Conservation (phyloP, 2,329 filamentous ascomycete genomes). For the Catunica adiposa region DNA sequence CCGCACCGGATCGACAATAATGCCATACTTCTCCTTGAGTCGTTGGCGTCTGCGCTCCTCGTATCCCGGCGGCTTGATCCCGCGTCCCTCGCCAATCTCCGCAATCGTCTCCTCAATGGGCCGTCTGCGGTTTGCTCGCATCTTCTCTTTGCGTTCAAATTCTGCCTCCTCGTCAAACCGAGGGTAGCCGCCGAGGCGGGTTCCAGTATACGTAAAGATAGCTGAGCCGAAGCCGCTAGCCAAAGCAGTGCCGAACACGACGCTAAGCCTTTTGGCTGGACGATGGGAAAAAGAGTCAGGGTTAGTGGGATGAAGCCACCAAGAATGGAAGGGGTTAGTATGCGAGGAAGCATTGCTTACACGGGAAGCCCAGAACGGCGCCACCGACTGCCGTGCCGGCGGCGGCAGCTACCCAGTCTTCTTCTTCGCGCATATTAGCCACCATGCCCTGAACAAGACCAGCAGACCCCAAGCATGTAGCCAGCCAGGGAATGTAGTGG, state of each 20-base stretch:
- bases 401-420: constrained; percentile 60
- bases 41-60: constrained; percentile 67
- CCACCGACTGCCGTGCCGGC: constrained; percentile 66
- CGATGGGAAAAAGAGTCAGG: constrained; percentile 5
- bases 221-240: constrained; percentile 40
- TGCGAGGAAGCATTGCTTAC: constrained; percentile 32
- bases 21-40: constrained; percentile 73
- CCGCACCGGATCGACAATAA: constrained; percentile 58
- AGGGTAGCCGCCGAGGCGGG: constrained; percentile 23
- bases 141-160: constrained; percentile 56
- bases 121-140: constrained; percentile 58
- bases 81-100: constrained; percentile 74
- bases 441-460: constrained; percentile 59
- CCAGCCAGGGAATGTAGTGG: constrained; percentile 42
- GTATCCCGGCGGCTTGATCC: constrained; percentile 66
- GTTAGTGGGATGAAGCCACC: constrained; percentile 2
- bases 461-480: constrained; percentile 48
- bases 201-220: constrained; percentile 52
- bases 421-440: constrained; percentile 72
- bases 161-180: constrained; percentile 43
- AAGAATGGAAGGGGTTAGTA: neutral
- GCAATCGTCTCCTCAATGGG: constrained; percentile 65
- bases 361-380: constrained; percentile 50
- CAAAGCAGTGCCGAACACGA: constrained; percentile 50
- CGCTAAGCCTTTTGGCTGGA: constrained; percentile 40